Evolutionary conservation across 2,329 filamentous ascomycete species (phyloP), one percentile per base, ranked within the genome.

Genomic region (Colletotrichum sp.): DNA sequence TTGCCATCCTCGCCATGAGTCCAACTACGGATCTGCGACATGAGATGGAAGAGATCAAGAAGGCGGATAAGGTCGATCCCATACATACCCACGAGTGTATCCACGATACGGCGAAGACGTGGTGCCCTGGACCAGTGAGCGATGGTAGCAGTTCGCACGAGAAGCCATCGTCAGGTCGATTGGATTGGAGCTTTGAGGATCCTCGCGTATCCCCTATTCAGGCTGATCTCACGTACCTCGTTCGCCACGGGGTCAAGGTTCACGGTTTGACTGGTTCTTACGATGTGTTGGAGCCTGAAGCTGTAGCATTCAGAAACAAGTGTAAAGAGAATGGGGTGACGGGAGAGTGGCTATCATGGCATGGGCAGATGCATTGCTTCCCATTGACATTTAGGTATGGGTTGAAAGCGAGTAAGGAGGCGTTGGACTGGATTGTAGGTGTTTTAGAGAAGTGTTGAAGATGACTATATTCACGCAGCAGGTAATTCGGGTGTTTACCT

Each of bases 351-450:
- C 78, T 92, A 55, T 84, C 90, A 12, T 92, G 91, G 90, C 87
- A 90, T 21, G 87, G 87, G 21, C 89, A 92, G 82, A 92, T 92
- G 89, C 91, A 92, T 80, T 91, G 89, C 75, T 92, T 92, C 69
- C 86, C 89, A 2, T 80, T 92, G 44, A 87, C 88, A 2, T 88
- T 86, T 62, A 82, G 84, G 3, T 91, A 89, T 77, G 85, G 85
- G 1, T 49, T 91, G 30, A 82, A 80, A 6, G 90, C 92, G 78
- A 86, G 88, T 3, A 85, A 83, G 34, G 82, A 88, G 75, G 87
- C 81, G 0, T 82, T 87, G 34, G 82, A 87, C 3, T 90, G 89
- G 87, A 82, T 89, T 1, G 69, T 88, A 1, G 83, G 86, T 30
- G 80, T 75, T 0, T 24, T 79, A 3, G 52, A 39, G 26, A 59